Percentiles rank a stretch among this genome's conserved stretches.
phyloP scores from a whole-genome alignment of 345 rosid genomes.

The Erysimum cheiranthoides region DNA sequence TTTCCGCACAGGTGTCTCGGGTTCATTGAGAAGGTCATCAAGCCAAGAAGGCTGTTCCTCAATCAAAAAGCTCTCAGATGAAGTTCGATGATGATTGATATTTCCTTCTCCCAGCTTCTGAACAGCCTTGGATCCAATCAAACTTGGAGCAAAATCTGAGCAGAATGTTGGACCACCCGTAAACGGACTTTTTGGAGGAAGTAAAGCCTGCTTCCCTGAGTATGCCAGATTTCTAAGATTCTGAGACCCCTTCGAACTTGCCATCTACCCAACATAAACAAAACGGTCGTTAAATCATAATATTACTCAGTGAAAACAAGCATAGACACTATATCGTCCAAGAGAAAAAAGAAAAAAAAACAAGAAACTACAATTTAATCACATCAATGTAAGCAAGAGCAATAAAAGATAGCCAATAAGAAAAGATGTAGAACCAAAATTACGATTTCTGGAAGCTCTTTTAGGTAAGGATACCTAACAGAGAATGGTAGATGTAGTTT shows the following conservation, averaged over 20 bases:
- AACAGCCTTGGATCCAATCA: slow-evolving; percentile 65
- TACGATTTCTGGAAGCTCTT: not conserved
- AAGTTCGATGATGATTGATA: slow-evolving; percentile 75
- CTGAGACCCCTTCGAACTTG: slow-evolving; percentile 73
- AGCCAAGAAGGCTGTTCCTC: slow-evolving; percentile 98
- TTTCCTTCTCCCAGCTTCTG: slow-evolving; percentile 70
- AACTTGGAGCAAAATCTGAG: slow-evolving; percentile 60
- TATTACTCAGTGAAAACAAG: not conserved
- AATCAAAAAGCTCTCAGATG: slow-evolving; percentile 73
- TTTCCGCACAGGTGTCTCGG: slow-evolving; percentile 81
- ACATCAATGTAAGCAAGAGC: not conserved
- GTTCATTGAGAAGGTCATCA: slow-evolving; percentile 92
- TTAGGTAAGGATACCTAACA: not conserved
- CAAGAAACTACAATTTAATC: not conserved
- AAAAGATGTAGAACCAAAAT: not conserved
- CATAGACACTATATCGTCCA: not conserved
- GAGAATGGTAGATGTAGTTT: not conserved
- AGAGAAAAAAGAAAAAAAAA: too few relatives aligned
- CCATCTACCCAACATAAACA: slow-evolving; percentile 50
- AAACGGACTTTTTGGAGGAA: slow-evolving; percentile 91
- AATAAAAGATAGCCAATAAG: not conserved
- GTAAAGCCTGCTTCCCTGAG: slow-evolving; percentile 76
- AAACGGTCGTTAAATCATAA: not conserved
- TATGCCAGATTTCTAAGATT: slow-evolving; percentile 52
- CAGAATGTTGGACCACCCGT: slow-evolving; percentile 61